Base-by-base conservation (phyloP, 2,329 filamentous ascomycete species). In the Talaromyces sp. region DNA sequence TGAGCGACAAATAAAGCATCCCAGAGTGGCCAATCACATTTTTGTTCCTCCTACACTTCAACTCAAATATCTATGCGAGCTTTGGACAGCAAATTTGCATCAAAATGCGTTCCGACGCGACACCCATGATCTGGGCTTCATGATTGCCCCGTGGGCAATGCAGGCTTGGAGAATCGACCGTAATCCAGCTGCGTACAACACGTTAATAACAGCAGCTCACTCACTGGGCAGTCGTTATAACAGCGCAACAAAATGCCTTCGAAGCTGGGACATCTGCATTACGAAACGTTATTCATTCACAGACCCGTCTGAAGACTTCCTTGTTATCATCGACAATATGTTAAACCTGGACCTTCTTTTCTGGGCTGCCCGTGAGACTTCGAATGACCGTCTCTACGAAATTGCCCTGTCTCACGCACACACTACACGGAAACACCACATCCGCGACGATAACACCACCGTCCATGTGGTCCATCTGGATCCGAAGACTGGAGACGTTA, bases 91-190 rank as follows among this genome's bases (percentile, higher is more conserved):
- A 35, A 69, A 65, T 42, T 55, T 77, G 0, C 70, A 76, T 44
- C 56, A 43, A 14, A 76, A 76, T 66, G 63, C 71, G 8, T 65
- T 53, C 53, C 73, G 77, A 27, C 81, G 71, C 3, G 77, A 82
- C 49, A 83, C 80, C 0, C 81, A 83, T 51, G 80, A 83, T 37
- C 73, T 83, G 52, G 79, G 80, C 0, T 83, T 83, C 57, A 82
- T 83, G 22, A 73, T 82, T 4, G 73, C 77, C 46, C 80, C 80
- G 0, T 75, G 77, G 1, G 61, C 81, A 0, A 72, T 74, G 19
- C 69, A 74, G 24, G 75, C 79, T 24, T 82, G 75, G 75, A 76
- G 80, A 35, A 61, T 82, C 4, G 63, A 74, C 1, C 65, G 65
- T 2, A 75, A 80, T 36, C 16, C 46, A 1, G 59, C 64, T 2